These are phyloP conservation scores for Yamadazyma spencermartinsiae DNA, from an alignment of 1,139 yeast species.

Conservation along the genomic window DNA sequence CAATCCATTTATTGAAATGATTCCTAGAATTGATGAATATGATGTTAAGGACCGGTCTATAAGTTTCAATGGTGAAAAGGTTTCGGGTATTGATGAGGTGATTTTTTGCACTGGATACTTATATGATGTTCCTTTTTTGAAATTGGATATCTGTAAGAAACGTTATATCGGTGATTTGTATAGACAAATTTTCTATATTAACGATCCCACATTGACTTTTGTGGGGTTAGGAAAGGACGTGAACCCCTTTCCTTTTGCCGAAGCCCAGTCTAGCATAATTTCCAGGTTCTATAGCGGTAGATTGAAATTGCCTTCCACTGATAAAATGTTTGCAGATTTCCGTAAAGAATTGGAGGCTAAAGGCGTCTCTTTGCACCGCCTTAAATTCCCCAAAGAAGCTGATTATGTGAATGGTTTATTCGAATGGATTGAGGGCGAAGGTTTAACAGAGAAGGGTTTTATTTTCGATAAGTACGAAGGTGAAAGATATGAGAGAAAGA, in stretches of 20 bases:
- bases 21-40: conserved; percentile 33
- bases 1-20: conserved; percentile 17
- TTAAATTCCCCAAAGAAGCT: conserved; percentile 30
- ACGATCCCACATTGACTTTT: conserved; percentile 45
- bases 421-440: conserved; percentile 6
- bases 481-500: conserved; percentile 9
- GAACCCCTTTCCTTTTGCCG: conserved; percentile 50
- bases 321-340: conserved; percentile 29
- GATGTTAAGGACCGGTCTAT: conserved; percentile 26
- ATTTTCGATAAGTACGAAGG: conserved; percentile 14
- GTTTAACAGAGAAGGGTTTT: conserved; percentile 7
- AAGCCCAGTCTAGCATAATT: conserved; percentile 46
- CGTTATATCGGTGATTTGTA: conserved; percentile 30
- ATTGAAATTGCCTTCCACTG: conserved; percentile 31
- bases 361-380: conserved; percentile 31
- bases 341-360: conserved; percentile 20
- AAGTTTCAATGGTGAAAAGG: conserved; percentile 22
- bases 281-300: conserved; percentile 46
- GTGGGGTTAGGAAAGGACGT: conserved; percentile 40
- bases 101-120: conserved; percentile 53
- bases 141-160: conserved; percentile 14
- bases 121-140: conserved; percentile 43
- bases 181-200: conserved; percentile 44
- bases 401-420: conserved; percentile 20
- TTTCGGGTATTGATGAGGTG: conserved; percentile 35